Evolutionary conservation across 148 eudicot species (phyloP), one percentile per base, ranked within the genome.

Genomic region (Oxyria digyna): DNA sequence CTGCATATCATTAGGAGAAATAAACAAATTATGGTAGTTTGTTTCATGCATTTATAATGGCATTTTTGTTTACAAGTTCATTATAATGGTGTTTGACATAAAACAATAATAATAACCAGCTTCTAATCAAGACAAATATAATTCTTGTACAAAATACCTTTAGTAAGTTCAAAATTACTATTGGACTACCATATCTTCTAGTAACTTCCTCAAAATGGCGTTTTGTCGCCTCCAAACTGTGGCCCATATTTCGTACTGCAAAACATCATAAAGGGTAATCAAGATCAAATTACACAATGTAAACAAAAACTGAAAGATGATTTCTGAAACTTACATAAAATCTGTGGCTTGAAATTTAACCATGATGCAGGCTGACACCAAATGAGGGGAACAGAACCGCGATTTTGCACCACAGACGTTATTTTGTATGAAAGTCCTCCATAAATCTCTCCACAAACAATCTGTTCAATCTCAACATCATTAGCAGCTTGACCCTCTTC

Each of bases 381-480:
- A 67, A 87, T 83, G 73, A 94, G 96, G 50, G 98, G 98, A 68
- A 94, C 88, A 8, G 98, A 94, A 69, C 98, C 98, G 62, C 98
- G 80, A 73, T 81, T 88, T 73, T 94, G 98, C 74, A 94, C 98
- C 72, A 90, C 85, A 42, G 98, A 90, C 78, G 84, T 86, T 69
- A 94, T 79, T 76, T 80, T 81, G 33, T 72, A 41, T 0, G 78
- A 69, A 65, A 69, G 46, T 78, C 84, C 86, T 72, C 77, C 82
- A 49, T 78, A 71, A 49, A 73, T 80, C 67, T 87, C 96, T 78
- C 88, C 98, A 77, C 81, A 80, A 35, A 88, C 89, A 68, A 94
- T 90, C 76, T 94, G 98, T 72, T 94, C 98, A 1, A 96, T 94
- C 72, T 94, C 98, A 37, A 94, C 98, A 78, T 94, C 96, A 82